These are phyloP conservation scores for Rhododendron kiyosumense DNA, from an alignment of 148 eudicot species.

Conservation along the genomic window DNA sequence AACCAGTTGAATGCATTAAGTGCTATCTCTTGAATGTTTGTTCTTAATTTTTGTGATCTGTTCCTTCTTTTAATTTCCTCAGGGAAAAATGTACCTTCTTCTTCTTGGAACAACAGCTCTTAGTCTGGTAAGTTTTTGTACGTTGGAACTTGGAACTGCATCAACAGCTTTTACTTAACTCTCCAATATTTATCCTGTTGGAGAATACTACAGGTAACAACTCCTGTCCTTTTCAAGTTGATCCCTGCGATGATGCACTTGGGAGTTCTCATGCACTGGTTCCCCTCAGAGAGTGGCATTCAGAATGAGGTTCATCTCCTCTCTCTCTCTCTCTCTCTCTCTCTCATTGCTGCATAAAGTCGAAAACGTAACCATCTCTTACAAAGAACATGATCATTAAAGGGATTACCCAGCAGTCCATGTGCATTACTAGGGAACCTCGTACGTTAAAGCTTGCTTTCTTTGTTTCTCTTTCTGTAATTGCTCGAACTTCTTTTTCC, in stretches of 20 bases:
- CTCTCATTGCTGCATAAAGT: background rate
- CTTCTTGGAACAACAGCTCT: constrained; percentile 98
- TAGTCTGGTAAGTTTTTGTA: constrained; percentile 63
- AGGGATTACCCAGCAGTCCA: background rate
- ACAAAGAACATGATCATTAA: no score
- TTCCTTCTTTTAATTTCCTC: constrained; percentile 2
- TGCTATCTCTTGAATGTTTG: background rate
- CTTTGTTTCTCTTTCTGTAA: background rate
- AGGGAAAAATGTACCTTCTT: constrained; percentile 96
- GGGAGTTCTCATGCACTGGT: constrained; percentile 97
- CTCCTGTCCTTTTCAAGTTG: constrained; percentile 85
- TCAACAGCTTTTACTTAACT: background rate
- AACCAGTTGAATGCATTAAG: background rate
- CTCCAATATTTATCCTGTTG: background rate
- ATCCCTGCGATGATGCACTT: constrained; percentile 93
- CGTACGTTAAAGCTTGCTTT: background rate
- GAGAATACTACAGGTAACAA: constrained; percentile 64
- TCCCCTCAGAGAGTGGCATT: constrained; percentile 59
- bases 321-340: constrained; percentile 15
- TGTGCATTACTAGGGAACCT: background rate
- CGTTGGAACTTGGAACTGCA: background rate
- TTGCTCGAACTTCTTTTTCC: background rate
- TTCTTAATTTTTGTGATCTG: background rate
- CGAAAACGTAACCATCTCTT: no score
- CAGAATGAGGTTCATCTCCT: constrained; percentile 52